Percentiles rank a stretch among this genome's conserved stretches.
Evolutionary conservation across 2,329 filamentous ascomycete genomes (phyloP).

Genomic region (Sporothrix sp.): DNA sequence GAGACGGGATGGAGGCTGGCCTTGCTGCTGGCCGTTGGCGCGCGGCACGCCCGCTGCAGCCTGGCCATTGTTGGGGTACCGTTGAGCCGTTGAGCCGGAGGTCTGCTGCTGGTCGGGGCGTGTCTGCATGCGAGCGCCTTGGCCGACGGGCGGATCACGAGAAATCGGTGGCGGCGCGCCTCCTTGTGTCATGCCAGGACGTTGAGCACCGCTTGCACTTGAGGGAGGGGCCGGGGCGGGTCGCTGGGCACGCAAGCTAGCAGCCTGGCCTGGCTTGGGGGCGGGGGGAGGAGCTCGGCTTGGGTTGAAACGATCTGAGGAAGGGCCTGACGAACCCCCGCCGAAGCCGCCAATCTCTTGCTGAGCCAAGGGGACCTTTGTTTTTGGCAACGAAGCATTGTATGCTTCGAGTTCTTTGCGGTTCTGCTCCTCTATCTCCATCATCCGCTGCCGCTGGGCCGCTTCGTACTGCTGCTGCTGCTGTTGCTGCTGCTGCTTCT

Average conservation of each 20-base stretch:
- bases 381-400: conserved; percentile 80
- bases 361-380: conserved; percentile 69
- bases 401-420: conserved; percentile 76
- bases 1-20: conserved; percentile 37
- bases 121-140: conserved; percentile 34
- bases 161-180: conserved; percentile 36
- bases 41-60: conserved; percentile 38
- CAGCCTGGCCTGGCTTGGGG: conserved; percentile 49
- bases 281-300: conserved; percentile 74
- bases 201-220: conserved; percentile 29
- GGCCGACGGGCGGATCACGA: conserved; percentile 30
- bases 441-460: conserved; percentile 42
- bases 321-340: conserved; percentile 36
- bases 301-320: conserved; percentile 67
- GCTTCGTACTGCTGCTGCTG: conserved; percentile 45
- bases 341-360: conserved; percentile 76
- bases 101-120: conserved; percentile 38
- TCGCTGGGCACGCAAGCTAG: conserved; percentile 61
- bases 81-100: conserved; percentile 41
- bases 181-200: conserved; percentile 42
- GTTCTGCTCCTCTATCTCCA: conserved; percentile 54
- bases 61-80: conserved; percentile 48
- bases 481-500: conserved; percentile 39
- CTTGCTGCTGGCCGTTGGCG: conserved; percentile 37
- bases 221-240: conserved; percentile 65